These are phyloP conservation scores for Biancaea sappan DNA, from an alignment of 306 rosid genomes.

Conservation along the genomic window DNA sequence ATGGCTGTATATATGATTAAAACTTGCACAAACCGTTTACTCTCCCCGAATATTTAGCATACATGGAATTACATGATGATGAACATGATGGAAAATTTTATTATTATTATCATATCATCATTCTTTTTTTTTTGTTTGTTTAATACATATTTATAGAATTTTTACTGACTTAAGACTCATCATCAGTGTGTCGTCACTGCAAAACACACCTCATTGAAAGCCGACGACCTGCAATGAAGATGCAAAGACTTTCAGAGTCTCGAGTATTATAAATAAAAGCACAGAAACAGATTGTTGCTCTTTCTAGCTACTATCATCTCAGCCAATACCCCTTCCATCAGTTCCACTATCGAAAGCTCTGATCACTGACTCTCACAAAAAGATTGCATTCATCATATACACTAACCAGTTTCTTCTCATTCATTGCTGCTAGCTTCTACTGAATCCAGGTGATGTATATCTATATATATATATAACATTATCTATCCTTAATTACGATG, in stretches of 20 bases:
- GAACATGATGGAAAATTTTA: not conserved
- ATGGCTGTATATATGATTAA: too few relatives aligned
- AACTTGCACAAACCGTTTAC: too few relatives aligned
- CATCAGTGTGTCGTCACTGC: not conserved
- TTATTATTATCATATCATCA: not conserved
- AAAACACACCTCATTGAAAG: not conserved
- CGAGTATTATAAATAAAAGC: not conserved
- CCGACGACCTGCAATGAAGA: not conserved
- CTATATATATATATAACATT: too few relatives aligned
- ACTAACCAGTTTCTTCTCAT: not conserved
- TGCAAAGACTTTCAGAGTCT: not conserved
- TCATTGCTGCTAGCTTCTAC: not conserved
- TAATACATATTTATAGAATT: not conserved
- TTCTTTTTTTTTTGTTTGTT: not conserved
- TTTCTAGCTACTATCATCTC: not conserved
- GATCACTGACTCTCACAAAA: not conserved
- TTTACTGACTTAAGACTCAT: not conserved
- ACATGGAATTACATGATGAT: not conserved
- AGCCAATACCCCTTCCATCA: not conserved
- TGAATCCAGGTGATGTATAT: not conserved
- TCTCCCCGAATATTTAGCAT: not conserved
- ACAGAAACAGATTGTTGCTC: not conserved
- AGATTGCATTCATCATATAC: not conserved
- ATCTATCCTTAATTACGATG: not conserved
- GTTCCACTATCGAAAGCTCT: not conserved